Evolutionary conservation across 2,329 filamentous ascomycete species (phyloP).

Genomic region (Venturia nashicola): DNA sequence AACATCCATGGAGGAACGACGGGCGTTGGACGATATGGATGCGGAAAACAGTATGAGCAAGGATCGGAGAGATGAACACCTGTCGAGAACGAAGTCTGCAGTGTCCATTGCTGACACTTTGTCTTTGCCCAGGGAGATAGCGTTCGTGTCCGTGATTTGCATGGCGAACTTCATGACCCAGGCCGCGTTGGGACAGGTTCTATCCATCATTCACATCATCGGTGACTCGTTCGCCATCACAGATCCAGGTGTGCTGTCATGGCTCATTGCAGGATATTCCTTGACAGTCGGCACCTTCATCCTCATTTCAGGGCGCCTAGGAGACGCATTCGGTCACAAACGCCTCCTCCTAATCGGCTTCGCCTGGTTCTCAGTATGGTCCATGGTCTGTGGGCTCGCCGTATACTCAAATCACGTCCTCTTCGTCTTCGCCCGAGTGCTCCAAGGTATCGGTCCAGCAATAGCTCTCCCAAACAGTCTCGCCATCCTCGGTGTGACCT

Average conservation of each 20-base stretch:
- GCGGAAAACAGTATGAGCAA: background rate
- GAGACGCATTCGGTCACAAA: conserved; percentile 39
- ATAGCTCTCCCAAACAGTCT: conserved; percentile 52
- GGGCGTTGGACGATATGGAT: background rate
- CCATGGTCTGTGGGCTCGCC: conserved; percentile 31
- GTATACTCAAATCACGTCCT: conserved; percentile 27
- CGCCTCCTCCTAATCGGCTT: conserved; percentile 36
- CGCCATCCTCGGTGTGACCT: conserved; percentile 47
- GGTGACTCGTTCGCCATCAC: conserved; percentile 27
- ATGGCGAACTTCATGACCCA: conserved; percentile 31
- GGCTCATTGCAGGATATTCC: conserved; percentile 37
- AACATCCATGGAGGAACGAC: background rate
- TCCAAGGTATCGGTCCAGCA: conserved; percentile 46
- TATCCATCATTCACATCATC: conserved; percentile 31
- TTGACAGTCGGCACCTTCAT: conserved; percentile 40
- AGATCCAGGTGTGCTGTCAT: conserved; percentile 29
- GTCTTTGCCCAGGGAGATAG: conserved; percentile 12
- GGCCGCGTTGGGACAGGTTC: conserved; percentile 22
- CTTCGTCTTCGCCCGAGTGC: conserved; percentile 24
- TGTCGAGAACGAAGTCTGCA: conserved; percentile 4
- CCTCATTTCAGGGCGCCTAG: conserved; percentile 35
- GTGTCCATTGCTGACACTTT: conserved; percentile 7
- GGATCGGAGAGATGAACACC: background rate
- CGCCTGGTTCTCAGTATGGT: conserved; percentile 37
- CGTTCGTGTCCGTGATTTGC: conserved; percentile 17